Conservation (phyloP, 1,284 basidiomycete species). For the Erythrobasidium hasegawianum region DNA sequence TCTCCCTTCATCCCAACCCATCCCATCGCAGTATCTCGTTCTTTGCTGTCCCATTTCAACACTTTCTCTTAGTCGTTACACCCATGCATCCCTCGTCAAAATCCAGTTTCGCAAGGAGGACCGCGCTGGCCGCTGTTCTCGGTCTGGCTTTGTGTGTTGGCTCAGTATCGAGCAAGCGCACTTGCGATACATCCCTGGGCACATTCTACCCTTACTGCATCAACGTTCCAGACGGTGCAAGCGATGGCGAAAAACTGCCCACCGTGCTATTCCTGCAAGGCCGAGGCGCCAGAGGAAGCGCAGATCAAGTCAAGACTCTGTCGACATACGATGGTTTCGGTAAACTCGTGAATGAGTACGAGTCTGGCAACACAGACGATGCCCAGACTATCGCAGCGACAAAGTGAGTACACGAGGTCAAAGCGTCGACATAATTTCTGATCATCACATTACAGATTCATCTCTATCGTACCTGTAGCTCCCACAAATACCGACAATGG, state of each 20-base stretch:
- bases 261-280: conserved; percentile 12
- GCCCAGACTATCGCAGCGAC: conserved; percentile 7
- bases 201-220: conserved; percentile 20
- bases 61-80: background rate
- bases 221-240: conserved; percentile 13
- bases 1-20: background rate
- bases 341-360: conserved; percentile 21
- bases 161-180: background rate
- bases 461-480: conserved; percentile 13
- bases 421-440: background rate
- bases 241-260: conserved; percentile 8
- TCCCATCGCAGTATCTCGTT: background rate
- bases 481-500: background rate
- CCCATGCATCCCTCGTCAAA: too few relatives aligned
- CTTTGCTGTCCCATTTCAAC: background rate
- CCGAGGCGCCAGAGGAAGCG: conserved; percentile 1
- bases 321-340: conserved; percentile 17
- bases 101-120: too few relatives aligned
- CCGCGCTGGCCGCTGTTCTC: too few relatives aligned
- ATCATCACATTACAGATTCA: conserved; percentile 6
- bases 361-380: conserved; percentile 8
- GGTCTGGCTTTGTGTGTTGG: too few relatives aligned
- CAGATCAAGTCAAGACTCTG: background rate
- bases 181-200: conserved; percentile 22
- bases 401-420: background rate